Percentiles rank a stretch among this genome's conserved stretches.
These are phyloP conservation scores for Pelargonium nanum DNA, from an alignment of 345 rosid species.

Conservation along the genomic window DNA sequence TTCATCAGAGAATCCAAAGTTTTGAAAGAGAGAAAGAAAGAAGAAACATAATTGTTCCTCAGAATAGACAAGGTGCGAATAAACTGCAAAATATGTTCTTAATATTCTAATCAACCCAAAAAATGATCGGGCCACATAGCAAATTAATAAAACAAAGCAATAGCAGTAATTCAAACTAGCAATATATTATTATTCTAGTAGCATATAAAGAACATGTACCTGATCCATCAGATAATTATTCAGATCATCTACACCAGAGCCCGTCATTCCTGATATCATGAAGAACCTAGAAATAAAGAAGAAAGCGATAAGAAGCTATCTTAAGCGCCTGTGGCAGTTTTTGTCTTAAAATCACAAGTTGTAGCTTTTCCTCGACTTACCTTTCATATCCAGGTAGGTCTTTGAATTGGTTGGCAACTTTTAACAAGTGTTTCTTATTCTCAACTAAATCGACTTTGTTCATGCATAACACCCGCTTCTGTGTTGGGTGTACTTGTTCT, in stretches of 20 bases:
- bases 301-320: constrained; percentile 2
- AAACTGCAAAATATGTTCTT: too few relatives aligned
- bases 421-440: constrained; percentile 67
- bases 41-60: too few relatives aligned
- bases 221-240: constrained; percentile 58
- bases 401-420: constrained; percentile 66
- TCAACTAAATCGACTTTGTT: constrained; percentile 79
- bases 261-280: constrained; percentile 81
- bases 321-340: constrained; percentile 2
- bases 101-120: too few relatives aligned
- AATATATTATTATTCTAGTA: neutral
- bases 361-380: constrained; percentile 21
- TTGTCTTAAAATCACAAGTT: neutral
- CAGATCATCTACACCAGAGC: constrained; percentile 73
- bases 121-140: neutral
- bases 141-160: neutral
- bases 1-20: too few relatives aligned
- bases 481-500: constrained; percentile 46
- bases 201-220: constrained; percentile 19
- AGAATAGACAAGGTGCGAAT: too few relatives aligned
- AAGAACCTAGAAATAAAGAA: constrained; percentile 38
- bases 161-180: neutral
- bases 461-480: constrained; percentile 77
- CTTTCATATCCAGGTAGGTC: constrained; percentile 75
- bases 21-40: too few relatives aligned